Conservation (phyloP, 352 stramenopile genomes). For the Phytophthora parvispora region DNA sequence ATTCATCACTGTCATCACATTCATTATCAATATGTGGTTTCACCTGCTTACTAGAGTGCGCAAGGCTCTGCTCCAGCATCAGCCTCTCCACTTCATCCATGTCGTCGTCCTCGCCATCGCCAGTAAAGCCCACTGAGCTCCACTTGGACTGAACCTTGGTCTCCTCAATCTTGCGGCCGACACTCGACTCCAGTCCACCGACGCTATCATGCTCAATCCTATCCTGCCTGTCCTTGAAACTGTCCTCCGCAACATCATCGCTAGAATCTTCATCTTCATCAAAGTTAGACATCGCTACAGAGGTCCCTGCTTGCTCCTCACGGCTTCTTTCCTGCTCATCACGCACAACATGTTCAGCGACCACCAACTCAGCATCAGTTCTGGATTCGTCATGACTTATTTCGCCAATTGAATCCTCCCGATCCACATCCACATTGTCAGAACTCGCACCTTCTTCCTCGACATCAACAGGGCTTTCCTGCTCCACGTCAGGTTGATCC, state of each 20-base stretch:
- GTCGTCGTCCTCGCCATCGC: constrained; percentile 24
- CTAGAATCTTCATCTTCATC: constrained; percentile 35
- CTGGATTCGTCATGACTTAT: constrained; percentile 38
- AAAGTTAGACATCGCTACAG: constrained; percentile 28
- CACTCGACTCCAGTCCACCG: constrained; percentile 20
- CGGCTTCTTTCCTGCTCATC: constrained; percentile 44
- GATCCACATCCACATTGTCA: constrained; percentile 31
- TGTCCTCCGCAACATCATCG: constrained; percentile 21
- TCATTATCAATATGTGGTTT: constrained; percentile 44
- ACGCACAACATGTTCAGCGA: constrained; percentile 44
- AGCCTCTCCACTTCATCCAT: constrained; percentile 39
- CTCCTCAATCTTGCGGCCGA: constrained; percentile 22
- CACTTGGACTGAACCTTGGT: constrained; percentile 23
- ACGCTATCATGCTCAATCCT: constrained; percentile 31
- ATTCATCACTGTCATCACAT: constrained; percentile 41
- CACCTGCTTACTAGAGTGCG: constrained; percentile 28
- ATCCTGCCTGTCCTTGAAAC: constrained; percentile 23
- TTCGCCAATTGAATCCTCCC: constrained; percentile 33
- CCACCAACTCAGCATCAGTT: constrained; percentile 34
- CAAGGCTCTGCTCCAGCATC: constrained; percentile 31
- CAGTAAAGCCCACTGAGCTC: constrained; percentile 19
- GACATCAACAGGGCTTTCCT: constrained; percentile 21
- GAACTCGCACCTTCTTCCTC: constrained; percentile 43
- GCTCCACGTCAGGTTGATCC: constrained; percentile 43
- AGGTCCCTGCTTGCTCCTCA: constrained; percentile 25